A percentile compares a stretch with the other conserved stretches of the same genome.
Evolutionary conservation across 768 basidiomycete species (phyloP).

Genomic region (Galerina sulciceps): DNA sequence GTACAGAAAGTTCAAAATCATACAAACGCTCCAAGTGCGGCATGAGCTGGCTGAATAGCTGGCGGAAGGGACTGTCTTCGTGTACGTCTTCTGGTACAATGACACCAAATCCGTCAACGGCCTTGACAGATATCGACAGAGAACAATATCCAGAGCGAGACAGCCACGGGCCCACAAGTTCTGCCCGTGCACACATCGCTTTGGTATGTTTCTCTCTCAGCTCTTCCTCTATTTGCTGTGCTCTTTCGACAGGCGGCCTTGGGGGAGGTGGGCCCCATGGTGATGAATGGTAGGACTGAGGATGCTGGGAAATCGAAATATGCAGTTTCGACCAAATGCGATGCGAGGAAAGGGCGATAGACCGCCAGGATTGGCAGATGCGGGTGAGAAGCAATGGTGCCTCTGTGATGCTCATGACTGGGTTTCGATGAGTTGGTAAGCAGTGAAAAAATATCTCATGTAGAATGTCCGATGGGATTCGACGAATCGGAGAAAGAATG

Average conservation of each 20-base stretch:
- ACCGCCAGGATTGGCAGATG: slow-evolving; percentile 3
- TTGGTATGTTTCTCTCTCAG: not conserved
- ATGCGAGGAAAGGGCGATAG: slow-evolving; percentile 1
- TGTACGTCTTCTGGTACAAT: not conserved
- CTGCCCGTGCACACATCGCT: not conserved
- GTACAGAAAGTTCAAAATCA: not conserved
- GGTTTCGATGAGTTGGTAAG: not conserved
- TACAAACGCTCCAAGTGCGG: not conserved
- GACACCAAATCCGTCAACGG: not conserved
- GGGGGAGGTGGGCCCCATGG: not conserved
- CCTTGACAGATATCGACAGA: not conserved
- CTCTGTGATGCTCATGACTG: not conserved
- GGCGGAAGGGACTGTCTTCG: not conserved
- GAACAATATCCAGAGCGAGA: slow-evolving; percentile 1
- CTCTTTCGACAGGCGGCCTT: not conserved
- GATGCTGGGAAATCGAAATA: not conserved
- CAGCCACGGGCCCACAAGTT: not conserved
- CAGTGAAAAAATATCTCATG: slow-evolving; percentile 5
- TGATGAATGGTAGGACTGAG: not conserved
- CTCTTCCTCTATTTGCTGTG: not conserved
- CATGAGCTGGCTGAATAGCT: not conserved
- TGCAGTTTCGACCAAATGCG: slow-evolving; percentile 5
- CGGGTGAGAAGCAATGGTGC: not conserved
- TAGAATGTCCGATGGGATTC: not conserved
- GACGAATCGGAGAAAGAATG: slow-evolving; percentile 3